Conservation (phyloP, 2,329 filamentous ascomycete species). For the Penicillium sp. region DNA sequence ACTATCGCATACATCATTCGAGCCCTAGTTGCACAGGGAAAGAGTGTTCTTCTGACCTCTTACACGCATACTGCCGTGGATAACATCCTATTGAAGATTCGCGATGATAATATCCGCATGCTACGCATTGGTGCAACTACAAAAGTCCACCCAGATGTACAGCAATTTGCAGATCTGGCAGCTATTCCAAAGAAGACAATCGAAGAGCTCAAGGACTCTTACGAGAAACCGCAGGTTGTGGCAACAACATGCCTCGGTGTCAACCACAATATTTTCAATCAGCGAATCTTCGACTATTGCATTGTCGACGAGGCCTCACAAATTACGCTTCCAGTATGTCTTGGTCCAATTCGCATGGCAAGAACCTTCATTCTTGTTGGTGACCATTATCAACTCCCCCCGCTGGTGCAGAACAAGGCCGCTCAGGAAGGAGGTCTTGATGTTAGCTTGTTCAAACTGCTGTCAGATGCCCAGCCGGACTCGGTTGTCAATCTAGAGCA, state of each 20-base stretch:
- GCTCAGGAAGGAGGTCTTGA: slow-evolving; percentile 85
- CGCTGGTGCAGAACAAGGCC: slow-evolving; percentile 88
- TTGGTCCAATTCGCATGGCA: slow-evolving; percentile 92
- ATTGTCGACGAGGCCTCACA: slow-evolving; percentile 98
- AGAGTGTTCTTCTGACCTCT: slow-evolving; percentile 89
- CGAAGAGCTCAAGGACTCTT: slow-evolving; percentile 80
- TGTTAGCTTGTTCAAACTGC: slow-evolving; percentile 87
- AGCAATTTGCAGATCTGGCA: slow-evolving; percentile 79
- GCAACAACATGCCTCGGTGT: slow-evolving; percentile 94
- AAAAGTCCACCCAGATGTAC: slow-evolving; percentile 87
- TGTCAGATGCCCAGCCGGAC: slow-evolving; percentile 84
- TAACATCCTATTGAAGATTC: slow-evolving; percentile 94
- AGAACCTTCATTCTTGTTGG: slow-evolving; percentile 92
- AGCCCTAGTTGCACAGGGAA: slow-evolving; percentile 82
- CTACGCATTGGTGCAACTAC: slow-evolving; percentile 82
- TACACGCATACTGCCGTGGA: slow-evolving; percentile 98
- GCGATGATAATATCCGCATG: slow-evolving; percentile 74
- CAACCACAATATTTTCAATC: slow-evolving; percentile 83
- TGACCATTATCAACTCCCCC: slow-evolving; percentile 94
- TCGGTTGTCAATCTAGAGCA: slow-evolving; percentile 92
- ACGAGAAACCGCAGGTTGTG: slow-evolving; percentile 85
- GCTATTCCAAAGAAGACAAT: slow-evolving; percentile 73
- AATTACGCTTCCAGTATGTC: slow-evolving; percentile 91
- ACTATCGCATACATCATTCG: slow-evolving; percentile 97
- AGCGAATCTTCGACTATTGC: slow-evolving; percentile 93